Percentiles rank a stretch among this genome's conserved stretches.
These are phyloP conservation scores for Schwanniomyces etchellsii DNA, from an alignment of 1,139 yeast genomes.

Conservation along the genomic window DNA sequence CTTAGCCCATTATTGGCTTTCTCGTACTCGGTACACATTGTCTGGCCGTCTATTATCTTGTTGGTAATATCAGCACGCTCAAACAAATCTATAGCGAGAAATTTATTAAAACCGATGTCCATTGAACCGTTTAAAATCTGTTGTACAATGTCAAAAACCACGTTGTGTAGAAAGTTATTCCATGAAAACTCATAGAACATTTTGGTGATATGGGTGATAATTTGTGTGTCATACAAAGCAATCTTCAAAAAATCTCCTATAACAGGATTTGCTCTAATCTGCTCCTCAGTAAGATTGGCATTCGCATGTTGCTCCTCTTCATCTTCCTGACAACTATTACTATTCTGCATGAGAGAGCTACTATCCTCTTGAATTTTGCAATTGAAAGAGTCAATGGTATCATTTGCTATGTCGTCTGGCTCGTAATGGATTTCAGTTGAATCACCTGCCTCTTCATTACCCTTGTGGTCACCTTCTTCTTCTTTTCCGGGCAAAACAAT, in stretches of 20 bases:
- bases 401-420: slow-evolving; percentile 25
- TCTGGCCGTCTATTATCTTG: slow-evolving; percentile 78
- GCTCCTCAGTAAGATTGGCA: slow-evolving; percentile 52
- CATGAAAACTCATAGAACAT: slow-evolving; percentile 94
- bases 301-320: slow-evolving; percentile 45
- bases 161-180: slow-evolving; percentile 96
- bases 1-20: slow-evolving; percentile 58
- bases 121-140: slow-evolving; percentile 93
- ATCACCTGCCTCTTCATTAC: slow-evolving; percentile 7
- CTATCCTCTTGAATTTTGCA: slow-evolving; percentile 19
- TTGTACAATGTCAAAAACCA: slow-evolving; percentile 94
- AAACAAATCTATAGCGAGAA: slow-evolving; percentile 81
- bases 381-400: slow-evolving; percentile 46
- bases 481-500: slow-evolving; percentile 30
- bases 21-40: slow-evolving; percentile 66
- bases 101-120: slow-evolving; percentile 85
- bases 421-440: no score
- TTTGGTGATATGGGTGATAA: slow-evolving; percentile 67
- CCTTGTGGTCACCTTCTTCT: slow-evolving; percentile 8
- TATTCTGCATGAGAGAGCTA: slow-evolving; percentile 20
- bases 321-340: slow-evolving; percentile 22
- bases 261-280: slow-evolving; percentile 66
- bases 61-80: slow-evolving; percentile 73
- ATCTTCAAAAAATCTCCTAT: slow-evolving; percentile 89
- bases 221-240: slow-evolving; percentile 75